phyloP scores from a whole-genome alignment of 768 basidiomycete species.

The Tremella mesenterica region DNA sequence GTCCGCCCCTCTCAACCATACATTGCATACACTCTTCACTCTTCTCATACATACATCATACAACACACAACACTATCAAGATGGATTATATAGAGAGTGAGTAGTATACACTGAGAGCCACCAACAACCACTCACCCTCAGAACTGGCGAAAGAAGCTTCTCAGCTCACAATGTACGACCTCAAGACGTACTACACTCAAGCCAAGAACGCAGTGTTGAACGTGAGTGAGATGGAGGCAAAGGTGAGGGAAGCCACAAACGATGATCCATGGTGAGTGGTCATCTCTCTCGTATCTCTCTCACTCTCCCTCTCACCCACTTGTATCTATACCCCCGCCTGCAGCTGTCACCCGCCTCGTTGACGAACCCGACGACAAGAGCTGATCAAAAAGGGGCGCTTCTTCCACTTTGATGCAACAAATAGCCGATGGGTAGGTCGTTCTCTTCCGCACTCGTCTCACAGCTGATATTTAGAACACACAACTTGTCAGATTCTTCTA shows the following conservation, averaged over 20 bases:
- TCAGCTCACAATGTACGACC: conserved; percentile 79
- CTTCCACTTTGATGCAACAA: conserved; percentile 95
- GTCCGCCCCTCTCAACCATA: too few relatives aligned
- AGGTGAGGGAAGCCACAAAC: conserved; percentile 92
- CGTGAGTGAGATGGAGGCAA: conserved; percentile 92
- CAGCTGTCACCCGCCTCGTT: neutral
- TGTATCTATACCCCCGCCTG: too few relatives aligned
- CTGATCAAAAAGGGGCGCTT: conserved; percentile 68
- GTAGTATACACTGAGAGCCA: neutral
- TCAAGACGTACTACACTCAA: conserved; percentile 93
- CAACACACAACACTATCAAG: neutral
- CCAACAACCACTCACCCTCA: conserved; percentile 4
- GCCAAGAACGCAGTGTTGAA: conserved; percentile 96
- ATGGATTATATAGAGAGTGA: neutral
- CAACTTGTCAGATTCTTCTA: conserved; percentile 60
- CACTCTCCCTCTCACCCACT: too few relatives aligned
- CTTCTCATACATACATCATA: too few relatives aligned
- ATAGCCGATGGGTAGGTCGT: conserved; percentile 83
- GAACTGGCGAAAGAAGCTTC: conserved; percentile 63
- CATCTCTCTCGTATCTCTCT: neutral
- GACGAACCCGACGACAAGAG: neutral
- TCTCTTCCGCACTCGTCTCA: neutral
- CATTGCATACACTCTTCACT: too few relatives aligned
- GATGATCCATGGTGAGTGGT: conserved; percentile 90
- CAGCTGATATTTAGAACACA: conserved; percentile 62